Conservation (phyloP, 345 rosid species). For the Populus ilicifolia region DNA sequence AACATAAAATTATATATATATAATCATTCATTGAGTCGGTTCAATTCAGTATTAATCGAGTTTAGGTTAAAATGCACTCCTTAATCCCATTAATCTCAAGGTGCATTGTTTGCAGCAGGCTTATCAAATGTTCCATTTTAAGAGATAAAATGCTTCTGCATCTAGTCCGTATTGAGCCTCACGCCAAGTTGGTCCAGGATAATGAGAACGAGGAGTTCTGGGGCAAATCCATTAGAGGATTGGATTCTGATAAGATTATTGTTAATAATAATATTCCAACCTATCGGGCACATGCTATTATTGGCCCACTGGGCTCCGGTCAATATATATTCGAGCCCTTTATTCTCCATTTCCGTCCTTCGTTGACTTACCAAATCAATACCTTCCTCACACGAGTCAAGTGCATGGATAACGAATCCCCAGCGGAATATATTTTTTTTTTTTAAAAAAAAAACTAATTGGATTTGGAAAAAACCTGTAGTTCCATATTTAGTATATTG, state of each 20-base stretch:
- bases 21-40: too few relatives aligned
- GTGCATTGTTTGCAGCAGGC: too few relatives aligned
- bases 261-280: neutral
- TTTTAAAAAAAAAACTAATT: too few relatives aligned
- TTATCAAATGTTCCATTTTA: too few relatives aligned
- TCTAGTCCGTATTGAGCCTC: neutral
- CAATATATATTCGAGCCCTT: neutral
- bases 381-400: neutral
- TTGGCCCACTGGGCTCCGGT: neutral
- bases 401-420: neutral
- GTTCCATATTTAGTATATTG: too few relatives aligned
- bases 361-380: neutral
- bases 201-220: neutral
- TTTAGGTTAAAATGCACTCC: too few relatives aligned
- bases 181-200: neutral
- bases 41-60: too few relatives aligned
- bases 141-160: neutral
- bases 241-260: constrained; percentile 2
- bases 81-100: too few relatives aligned
- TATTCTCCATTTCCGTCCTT: neutral
- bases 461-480: too few relatives aligned
- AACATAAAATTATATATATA: too few relatives aligned
- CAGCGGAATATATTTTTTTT: too few relatives aligned
- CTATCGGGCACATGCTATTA: neutral
- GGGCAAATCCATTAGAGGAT: neutral